Percentiles rank a stretch among this genome's conserved stretches.
These are phyloP conservation scores for Haplosporangium sp. DNA, from an alignment of 371 early-diverging fungal species.

Conservation along the genomic window DNA sequence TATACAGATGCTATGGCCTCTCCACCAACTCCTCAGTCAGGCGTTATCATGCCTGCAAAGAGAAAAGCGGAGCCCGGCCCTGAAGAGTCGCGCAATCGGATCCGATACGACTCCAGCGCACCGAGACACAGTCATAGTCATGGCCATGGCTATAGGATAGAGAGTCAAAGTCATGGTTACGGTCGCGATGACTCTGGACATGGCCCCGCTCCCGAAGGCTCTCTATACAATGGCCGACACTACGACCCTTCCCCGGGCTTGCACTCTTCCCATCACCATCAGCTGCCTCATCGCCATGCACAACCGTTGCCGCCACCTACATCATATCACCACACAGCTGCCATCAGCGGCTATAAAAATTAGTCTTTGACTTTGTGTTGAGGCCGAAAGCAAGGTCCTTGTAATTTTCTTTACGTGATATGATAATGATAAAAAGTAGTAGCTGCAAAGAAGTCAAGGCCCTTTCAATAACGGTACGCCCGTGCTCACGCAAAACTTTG, in stretches of 20 bases:
- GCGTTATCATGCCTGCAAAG: conserved; percentile 4
- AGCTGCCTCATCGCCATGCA: background rate
- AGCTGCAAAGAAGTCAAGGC: too few species aligned
- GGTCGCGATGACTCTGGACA: background rate
- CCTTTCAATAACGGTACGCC: too few species aligned
- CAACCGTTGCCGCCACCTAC: too few species aligned
- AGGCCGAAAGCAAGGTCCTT: too few species aligned
- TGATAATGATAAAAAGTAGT: too few species aligned
- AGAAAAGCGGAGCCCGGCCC: conserved; percentile 14
- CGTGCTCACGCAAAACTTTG: too few species aligned
- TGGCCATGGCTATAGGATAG: conserved; percentile 1
- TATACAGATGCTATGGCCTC: conserved; percentile 5
- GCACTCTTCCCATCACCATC: background rate
- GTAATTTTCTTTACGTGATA: too few species aligned
- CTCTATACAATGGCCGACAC: background rate
- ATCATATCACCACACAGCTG: too few species aligned
- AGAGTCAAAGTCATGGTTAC: background rate
- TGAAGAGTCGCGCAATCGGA: conserved; percentile 13
- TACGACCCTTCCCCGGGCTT: background rate
- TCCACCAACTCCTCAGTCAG: conserved; percentile 14
- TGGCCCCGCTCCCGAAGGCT: background rate
- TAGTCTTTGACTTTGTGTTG: too few species aligned
- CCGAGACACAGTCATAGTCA: conserved; percentile 5
- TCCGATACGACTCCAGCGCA: conserved; percentile 5
- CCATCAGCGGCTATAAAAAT: too few species aligned